A percentile compares a stretch with the other conserved stretches of the same genome.
Conservation (phyloP, 2,329 filamentous ascomycete genomes). For the Meredithiella fracta region DNA sequence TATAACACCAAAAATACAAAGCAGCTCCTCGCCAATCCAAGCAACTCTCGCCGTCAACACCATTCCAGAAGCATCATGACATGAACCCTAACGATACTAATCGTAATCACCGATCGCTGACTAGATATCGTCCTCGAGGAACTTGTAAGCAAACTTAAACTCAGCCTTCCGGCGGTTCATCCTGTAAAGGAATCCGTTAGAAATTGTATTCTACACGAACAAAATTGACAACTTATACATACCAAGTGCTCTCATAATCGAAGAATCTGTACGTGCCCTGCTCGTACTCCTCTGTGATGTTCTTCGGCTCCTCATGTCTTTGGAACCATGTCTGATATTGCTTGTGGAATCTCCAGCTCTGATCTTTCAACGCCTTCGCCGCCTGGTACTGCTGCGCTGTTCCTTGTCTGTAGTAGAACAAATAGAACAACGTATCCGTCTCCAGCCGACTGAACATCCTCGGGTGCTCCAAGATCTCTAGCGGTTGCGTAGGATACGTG, state of each 20-base stretch:
- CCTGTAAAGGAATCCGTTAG: constrained; percentile 35
- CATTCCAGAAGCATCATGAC: neutral
- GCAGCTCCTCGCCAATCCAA: neutral
- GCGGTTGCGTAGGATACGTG: constrained; percentile 84
- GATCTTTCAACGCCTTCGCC: constrained; percentile 90
- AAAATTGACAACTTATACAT: constrained; percentile 24
- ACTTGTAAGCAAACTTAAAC: constrained; percentile 97
- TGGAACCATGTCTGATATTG: constrained; percentile 99
- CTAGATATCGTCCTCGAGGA: constrained; percentile 79
- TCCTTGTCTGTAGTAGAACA: constrained; percentile 97
- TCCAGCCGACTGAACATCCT: constrained; percentile 78
- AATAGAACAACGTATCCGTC: constrained; percentile 91
- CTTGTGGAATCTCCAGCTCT: constrained; percentile 98
- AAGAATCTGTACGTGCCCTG: constrained; percentile 99
- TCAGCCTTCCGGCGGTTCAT: constrained; percentile 97
- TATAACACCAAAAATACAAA: too few relatives aligned
- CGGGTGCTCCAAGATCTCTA: constrained; percentile 81
- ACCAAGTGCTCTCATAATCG: constrained; percentile 99
- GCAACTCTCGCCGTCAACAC: too few relatives aligned
- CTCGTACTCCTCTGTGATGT: constrained; percentile 95
- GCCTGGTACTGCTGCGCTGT: constrained; percentile 91
- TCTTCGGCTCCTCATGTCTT: constrained; percentile 93
- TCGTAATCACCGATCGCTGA: too few relatives aligned
- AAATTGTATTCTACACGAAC: neutral
- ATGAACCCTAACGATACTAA: too few relatives aligned